Evolutionary conservation across 805 yeast genomes (phyloP).

Genomic region (Candida boidinii): DNA sequence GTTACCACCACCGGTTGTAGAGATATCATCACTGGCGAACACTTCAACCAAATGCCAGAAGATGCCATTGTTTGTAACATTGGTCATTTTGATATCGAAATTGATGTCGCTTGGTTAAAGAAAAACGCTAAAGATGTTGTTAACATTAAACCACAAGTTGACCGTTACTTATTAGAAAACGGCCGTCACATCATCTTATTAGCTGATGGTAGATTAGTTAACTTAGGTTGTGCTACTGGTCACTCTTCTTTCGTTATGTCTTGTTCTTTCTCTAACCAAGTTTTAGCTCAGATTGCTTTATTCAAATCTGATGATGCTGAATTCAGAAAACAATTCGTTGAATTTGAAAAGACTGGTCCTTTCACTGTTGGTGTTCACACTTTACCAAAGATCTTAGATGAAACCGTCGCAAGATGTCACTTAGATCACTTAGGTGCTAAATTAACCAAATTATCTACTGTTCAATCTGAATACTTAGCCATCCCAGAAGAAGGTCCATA

Average conservation of each 20-base stretch:
- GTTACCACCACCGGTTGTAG: conserved; percentile 99
- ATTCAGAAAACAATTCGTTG: conserved; percentile 76
- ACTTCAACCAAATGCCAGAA: conserved; percentile 92
- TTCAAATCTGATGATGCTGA: conserved; percentile 78
- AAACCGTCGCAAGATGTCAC: conserved; percentile 96
- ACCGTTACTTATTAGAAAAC: conserved; percentile 81
- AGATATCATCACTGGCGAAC: conserved; percentile 87
- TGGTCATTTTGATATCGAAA: conserved; percentile 99
- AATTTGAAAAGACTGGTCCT: conserved; percentile 88
- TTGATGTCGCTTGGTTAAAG: conserved; percentile 98
- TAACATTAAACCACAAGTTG: conserved; percentile 98
- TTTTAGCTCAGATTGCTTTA: conserved; percentile 95
- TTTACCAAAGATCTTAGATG: conserved; percentile 96
- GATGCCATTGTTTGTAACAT: conserved; percentile 99
- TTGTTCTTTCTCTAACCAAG: conserved; percentile 99
- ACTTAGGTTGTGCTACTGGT: conserved; percentile 99
- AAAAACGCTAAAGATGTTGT: conserved; percentile 87
- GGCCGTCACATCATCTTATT: conserved; percentile 93
- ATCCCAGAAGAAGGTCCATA: conserved; percentile 89
- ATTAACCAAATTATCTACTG: conserved; percentile 65
- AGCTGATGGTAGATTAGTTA: conserved; percentile 98
- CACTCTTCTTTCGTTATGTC: conserved; percentile 99
- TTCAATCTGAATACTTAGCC: conserved; percentile 91
- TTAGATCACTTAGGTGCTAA: conserved; percentile 89
- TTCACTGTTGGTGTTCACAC: conserved; percentile 90